Conservation (phyloP, 179 eudicot genomes). For the Silene noctiflora region DNA sequence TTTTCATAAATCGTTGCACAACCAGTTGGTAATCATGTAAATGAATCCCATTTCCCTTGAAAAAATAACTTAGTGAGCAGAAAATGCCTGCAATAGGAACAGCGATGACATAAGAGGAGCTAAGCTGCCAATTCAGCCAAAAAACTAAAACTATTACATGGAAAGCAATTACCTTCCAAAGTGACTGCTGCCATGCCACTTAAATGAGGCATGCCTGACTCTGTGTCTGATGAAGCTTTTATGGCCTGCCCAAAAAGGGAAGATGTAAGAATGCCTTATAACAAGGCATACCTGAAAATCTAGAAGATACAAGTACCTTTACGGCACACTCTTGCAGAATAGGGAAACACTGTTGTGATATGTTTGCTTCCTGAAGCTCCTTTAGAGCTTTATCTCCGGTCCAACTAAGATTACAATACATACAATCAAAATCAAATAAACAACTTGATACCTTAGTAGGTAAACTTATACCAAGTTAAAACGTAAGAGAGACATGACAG, state of each 20-base stretch:
- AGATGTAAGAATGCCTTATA: conserved; percentile 6
- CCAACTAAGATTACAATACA: conserved; percentile 54
- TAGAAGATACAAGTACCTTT: conserved; percentile 43
- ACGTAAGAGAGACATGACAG: neutral
- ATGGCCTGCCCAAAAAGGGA: conserved; percentile 52
- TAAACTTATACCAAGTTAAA: neutral
- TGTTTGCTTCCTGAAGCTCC: conserved; percentile 87
- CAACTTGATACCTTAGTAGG: neutral
- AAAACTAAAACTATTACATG: conserved; percentile 10
- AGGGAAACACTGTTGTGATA: conserved; percentile 71
- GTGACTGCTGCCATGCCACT: conserved; percentile 61
- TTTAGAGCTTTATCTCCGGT: conserved; percentile 79
- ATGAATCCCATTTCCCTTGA: conserved; percentile 59
- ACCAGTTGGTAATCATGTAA: conserved; percentile 71
- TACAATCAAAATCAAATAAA: conserved; percentile 4
- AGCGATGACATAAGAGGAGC: conserved; percentile 14
- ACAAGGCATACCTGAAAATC: neutral
- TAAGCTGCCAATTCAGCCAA: neutral
- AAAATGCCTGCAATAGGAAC: conserved; percentile 57
- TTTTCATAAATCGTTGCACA: conserved; percentile 47
- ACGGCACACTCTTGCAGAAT: conserved; percentile 72
- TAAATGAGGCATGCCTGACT: conserved; percentile 55
- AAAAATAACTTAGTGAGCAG: conserved; percentile 71
- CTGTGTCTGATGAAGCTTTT: conserved; percentile 76
- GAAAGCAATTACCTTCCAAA: conserved; percentile 61